A percentile compares a stretch with the other conserved stretches of the same genome.
Conservation (phyloP, 2,329 filamentous ascomycete genomes). For the Conoideocrella luteorostrata region DNA sequence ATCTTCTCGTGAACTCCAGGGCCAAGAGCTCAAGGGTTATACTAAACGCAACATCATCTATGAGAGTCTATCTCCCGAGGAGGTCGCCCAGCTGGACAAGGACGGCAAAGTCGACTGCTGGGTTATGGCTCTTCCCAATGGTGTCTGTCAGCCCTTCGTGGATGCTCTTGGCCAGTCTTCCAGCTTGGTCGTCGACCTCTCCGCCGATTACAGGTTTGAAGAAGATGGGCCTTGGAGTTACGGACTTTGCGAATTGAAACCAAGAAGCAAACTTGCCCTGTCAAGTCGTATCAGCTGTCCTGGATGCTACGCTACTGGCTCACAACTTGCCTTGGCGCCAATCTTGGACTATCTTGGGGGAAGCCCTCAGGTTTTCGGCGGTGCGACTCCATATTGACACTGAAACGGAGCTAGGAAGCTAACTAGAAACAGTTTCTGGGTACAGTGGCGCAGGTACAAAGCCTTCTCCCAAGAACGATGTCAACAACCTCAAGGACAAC, state of each 20-base stretch:
- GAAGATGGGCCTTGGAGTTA: slow-evolving; percentile 76
- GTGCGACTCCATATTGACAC: too few species aligned
- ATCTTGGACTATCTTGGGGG: too few species aligned
- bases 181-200: slow-evolving; percentile 84
- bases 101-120: slow-evolving; percentile 85
- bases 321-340: too few species aligned
- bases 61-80: slow-evolving; percentile 80
- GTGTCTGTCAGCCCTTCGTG: slow-evolving; percentile 88
- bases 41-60: slow-evolving; percentile 87
- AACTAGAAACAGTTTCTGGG: too few species aligned
- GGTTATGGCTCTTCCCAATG: slow-evolving; percentile 96
- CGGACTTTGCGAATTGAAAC: slow-evolving; percentile 87
- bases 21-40: slow-evolving; percentile 83
- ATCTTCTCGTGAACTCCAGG: slow-evolving; percentile 85
- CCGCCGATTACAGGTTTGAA: slow-evolving; percentile 92
- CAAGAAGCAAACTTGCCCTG: slow-evolving; percentile 61
- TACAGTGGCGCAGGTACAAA: slow-evolving; percentile 96
- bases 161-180: slow-evolving; percentile 74
- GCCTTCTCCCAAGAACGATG: slow-evolving; percentile 88
- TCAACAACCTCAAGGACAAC: slow-evolving; percentile 76
- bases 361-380: too few species aligned
- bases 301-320: slow-evolving; percentile 90
- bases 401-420: too few species aligned
- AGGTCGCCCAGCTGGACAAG: slow-evolving; percentile 77
- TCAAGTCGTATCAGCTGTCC: slow-evolving; percentile 85